phyloP scores from a whole-genome alignment of 345 rosid species.

The Populus euphratica region DNA sequence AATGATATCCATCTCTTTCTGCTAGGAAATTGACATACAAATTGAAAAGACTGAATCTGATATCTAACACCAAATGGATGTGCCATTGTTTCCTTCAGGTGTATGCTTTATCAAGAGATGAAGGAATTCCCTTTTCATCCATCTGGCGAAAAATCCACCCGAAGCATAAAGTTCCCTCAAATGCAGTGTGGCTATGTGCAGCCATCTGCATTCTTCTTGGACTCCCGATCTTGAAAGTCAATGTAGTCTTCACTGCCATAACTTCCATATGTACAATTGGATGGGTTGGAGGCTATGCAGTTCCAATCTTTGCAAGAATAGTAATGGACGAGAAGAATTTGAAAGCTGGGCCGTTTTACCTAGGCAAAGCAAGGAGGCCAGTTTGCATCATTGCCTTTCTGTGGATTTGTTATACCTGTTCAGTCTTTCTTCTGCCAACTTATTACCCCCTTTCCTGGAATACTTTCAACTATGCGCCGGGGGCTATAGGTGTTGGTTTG shows the following conservation, averaged over 20 bases:
- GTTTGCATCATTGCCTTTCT: constrained; percentile 50
- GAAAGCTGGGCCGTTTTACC: constrained; percentile 53
- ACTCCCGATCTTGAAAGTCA: constrained; percentile 49
- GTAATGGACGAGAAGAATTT: constrained; percentile 56
- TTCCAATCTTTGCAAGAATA: constrained; percentile 58
- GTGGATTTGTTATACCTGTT: constrained; percentile 65
- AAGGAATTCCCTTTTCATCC: constrained; percentile 49
- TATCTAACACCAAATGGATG: neutral
- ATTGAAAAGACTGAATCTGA: neutral
- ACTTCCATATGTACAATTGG: constrained; percentile 62
- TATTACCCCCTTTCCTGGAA: constrained; percentile 46
- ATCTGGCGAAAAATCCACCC: constrained; percentile 58
- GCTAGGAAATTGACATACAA: neutral
- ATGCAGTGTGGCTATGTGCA: constrained; percentile 63
- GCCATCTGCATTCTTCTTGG: constrained; percentile 55
- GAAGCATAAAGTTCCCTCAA: constrained; percentile 53
- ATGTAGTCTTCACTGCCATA: constrained; percentile 58
- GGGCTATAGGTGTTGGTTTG: constrained; percentile 42
- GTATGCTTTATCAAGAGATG: constrained; percentile 57
- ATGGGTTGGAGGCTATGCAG: constrained; percentile 65
- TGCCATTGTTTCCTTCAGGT: constrained; percentile 23
- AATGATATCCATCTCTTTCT: neutral
- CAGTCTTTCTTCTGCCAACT: constrained; percentile 55
- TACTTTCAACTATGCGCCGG: constrained; percentile 58
- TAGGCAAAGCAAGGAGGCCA: constrained; percentile 54